These are phyloP conservation scores for Clausena lansium DNA, from an alignment of 345 rosid species.

Conservation along the genomic window DNA sequence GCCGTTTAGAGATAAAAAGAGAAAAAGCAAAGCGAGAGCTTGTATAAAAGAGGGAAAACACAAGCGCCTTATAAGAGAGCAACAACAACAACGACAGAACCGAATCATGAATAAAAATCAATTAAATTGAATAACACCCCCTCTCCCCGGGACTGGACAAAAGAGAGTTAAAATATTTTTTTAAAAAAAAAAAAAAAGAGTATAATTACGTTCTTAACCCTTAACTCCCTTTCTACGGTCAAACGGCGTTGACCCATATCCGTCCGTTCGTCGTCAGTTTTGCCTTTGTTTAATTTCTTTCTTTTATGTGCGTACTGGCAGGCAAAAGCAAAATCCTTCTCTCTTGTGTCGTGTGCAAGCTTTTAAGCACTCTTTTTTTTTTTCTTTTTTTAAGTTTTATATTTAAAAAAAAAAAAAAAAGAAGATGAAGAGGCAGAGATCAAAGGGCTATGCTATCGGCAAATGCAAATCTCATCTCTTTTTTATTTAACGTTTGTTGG, in stretches of 20 bases:
- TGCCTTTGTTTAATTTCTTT: neutral
- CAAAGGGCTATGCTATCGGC: neutral
- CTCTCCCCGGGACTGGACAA: neutral
- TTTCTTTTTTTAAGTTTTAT: neutral
- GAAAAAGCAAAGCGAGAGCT: conserved; percentile 29
- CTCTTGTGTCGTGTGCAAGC: neutral
- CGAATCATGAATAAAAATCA: conserved; percentile 17
- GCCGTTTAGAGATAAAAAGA: conserved; percentile 21
- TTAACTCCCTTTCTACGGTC: conserved; percentile 39
- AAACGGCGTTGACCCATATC: conserved; percentile 56
- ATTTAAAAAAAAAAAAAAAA: no score
- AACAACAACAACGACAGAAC: conserved; percentile 31
- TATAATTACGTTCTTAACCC: conserved; percentile 29
- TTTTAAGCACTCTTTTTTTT: neutral
- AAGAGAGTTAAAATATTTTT: neutral
- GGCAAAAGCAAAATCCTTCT: neutral
- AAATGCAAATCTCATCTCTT: conserved; percentile 1
- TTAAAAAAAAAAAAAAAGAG: no score
- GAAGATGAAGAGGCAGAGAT: conserved; percentile 1
- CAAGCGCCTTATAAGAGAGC: neutral
- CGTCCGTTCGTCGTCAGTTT: conserved; percentile 26
- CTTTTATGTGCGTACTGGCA: neutral
- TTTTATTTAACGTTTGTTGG: neutral
- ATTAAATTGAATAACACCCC: neutral
- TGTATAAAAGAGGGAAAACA: conserved; percentile 29